A percentile compares a stretch with the other conserved stretches of the same genome.
Evolutionary conservation across 73 alveolate species (phyloP).

Genomic region (Chromera velia): DNA sequence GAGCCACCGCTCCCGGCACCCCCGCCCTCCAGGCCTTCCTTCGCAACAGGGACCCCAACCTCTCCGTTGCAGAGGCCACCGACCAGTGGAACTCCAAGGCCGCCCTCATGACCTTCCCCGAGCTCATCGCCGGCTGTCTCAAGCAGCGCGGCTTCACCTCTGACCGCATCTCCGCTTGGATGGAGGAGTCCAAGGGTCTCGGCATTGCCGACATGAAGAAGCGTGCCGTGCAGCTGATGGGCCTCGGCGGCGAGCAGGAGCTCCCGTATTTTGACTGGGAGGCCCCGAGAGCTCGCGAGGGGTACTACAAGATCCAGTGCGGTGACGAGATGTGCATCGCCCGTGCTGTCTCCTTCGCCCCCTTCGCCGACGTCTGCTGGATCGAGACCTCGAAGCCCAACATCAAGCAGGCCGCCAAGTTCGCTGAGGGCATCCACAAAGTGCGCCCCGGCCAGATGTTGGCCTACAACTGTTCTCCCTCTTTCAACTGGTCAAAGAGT

Average conservation of each 20-base stretch:
- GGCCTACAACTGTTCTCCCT: conserved; percentile 79
- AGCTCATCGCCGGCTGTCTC: conserved; percentile 50
- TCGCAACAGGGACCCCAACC: no score
- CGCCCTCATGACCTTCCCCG: conserved; percentile 57
- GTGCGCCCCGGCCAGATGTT: conserved; percentile 61
- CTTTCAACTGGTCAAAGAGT: conserved; percentile 67
- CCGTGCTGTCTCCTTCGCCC: conserved; percentile 69
- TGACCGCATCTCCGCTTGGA: no score
- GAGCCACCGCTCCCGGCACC: no score
- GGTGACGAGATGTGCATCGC: conserved; percentile 70
- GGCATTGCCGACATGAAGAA: no score
- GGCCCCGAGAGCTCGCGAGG: conserved; percentile 72
- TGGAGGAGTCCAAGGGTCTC: no score
- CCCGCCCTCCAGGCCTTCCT: no score
- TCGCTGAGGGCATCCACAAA: conserved; percentile 68
- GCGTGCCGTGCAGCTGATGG: no score
- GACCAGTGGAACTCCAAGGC: no score
- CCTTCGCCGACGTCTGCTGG: conserved; percentile 78
- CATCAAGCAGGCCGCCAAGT: conserved; percentile 66
- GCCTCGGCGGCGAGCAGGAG: conserved; percentile 48
- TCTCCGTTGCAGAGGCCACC: no score
- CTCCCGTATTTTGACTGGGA: conserved; percentile 82
- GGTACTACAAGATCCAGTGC: conserved; percentile 74
- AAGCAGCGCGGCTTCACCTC: no score
- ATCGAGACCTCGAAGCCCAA: conserved; percentile 90